Base-by-base conservation (phyloP, 305 asterid genomes). In the Plantago lanceolata region DNA sequence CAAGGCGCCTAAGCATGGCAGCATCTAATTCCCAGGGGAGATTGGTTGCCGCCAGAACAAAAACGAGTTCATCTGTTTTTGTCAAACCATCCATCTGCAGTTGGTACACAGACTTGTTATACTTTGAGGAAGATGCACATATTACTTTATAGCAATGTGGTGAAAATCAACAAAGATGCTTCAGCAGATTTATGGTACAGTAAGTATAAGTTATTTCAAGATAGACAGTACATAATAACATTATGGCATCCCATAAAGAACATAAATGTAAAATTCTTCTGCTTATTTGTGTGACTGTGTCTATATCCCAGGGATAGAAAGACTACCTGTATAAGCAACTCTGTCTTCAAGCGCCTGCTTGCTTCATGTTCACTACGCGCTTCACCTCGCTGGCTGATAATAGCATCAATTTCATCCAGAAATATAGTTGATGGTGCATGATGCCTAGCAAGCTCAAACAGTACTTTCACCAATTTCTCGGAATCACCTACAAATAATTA, bases 61-160 rank as follows among this genome's bases (percentile, higher is more conserved):
- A 89, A 26, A 89, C 98, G 54, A 92, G 97, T 71, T 85, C 97
- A 71, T 92, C 82, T 54, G 97, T 81, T 80, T 71, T 68, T 16
- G 89, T 87, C 87, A 92, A 84, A 65, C 97, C 98, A 76, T 92
- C 98, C 98, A 92, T 92, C 98, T 92, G 95, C 85, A 87, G 75
- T 84, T 68, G 70, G 75, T n/a, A n/a, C 58, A 59, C 70, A 79
- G 72, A 63, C 59, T 19, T 66, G 65, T 78, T 65, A 77, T 68
- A 48, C 52, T 40, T 24, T 55, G 49, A 57, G 17, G 59, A 59
- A 67, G 49, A 40, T 64, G 59, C 48, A 59, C 48, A 43, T 16
- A 31, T 55, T 54, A 44, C n/a, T 53, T 44, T 18, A 51, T 51
- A 44, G 40, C 40, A 33, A 40, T 40, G 3, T 9, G 15, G 11